Evolutionary conservation across 768 basidiomycete genomes (phyloP), one percentile per base, ranked within the genome.

Genomic region (Leccinum incarnatum): DNA sequence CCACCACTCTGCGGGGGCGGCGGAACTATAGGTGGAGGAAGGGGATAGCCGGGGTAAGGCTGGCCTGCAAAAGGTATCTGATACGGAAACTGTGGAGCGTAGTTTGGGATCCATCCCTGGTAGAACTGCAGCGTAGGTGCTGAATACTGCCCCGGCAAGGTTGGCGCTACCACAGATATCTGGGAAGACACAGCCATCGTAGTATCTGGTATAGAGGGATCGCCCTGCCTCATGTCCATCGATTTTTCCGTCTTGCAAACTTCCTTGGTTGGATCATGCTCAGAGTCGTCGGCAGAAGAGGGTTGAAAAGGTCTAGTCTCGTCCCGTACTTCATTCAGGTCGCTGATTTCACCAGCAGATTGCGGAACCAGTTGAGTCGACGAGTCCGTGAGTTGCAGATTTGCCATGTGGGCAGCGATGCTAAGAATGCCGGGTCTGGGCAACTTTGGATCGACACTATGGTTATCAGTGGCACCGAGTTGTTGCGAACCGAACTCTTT

Each of bases 51-150:
- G n/a, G 79, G 67, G 62, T 79, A 84, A 29, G 78, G 77, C 17
- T 63, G 70, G 4, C 74, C 66, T 57, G 81, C 72, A 58, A 80
- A 84, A 29, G 82, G 79, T 59, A 84, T 65, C 32, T 79, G 81
- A 62, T 82, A 86, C 23, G 78, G 79, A 59, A 80, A 74, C 21
- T 77, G 79, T 29, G 77, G 78, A n/a, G 77, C 67, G 66, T 79
- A 85, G 11, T 79, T 75, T 40, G 79, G 79, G 51, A 82, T 70
- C 86, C 86, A 87, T 34, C 80, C 76, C 47, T 76, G 75, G 65
- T 79, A 81, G 62, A 79, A 85, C 23, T 76, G 78, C n/a, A 77
- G 68, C 25, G 75, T 67, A 10, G 79, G 74, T 32, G 78, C 55
- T 14, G 79, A 62, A 66, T 79, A 81, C 5, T 76, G 70, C 17